Evolutionary conservation across 345 rosid genomes (phyloP).

Genomic region (Hirschfeldia incana): DNA sequence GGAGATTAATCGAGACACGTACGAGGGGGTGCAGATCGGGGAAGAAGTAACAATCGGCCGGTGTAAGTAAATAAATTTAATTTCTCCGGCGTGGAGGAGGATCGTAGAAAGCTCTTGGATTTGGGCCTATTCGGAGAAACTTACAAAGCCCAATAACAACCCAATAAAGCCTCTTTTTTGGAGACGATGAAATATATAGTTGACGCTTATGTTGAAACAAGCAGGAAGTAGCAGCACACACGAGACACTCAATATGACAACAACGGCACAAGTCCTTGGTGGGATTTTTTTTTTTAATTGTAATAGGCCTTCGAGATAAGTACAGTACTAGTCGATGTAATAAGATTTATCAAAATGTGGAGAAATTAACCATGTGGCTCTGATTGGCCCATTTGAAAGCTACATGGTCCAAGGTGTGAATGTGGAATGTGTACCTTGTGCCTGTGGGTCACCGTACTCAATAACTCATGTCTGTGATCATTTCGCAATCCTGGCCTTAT

Average conservation of each 20-base stretch:
- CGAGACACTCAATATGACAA: not conserved
- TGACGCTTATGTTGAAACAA: no score
- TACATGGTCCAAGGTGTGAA: slow-evolving; percentile 21
- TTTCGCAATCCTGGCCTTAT: slow-evolving; percentile 30
- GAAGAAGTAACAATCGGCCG: slow-evolving; percentile 28
- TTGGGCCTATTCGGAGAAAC: slow-evolving; percentile 18
- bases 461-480: slow-evolving; percentile 15
- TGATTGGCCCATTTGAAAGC: not conserved
- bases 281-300: not conserved
- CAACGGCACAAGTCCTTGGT: no score
- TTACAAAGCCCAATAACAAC: slow-evolving; percentile 21
- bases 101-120: not conserved
- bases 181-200: no score
- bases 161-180: not conserved
- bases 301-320: not conserved
- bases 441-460: slow-evolving; percentile 33
- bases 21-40: slow-evolving; percentile 3
- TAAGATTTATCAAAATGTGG: not conserved
- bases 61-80: not conserved
- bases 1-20: not conserved
- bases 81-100: slow-evolving; percentile 29
- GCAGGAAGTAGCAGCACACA: not conserved
- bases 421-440: slow-evolving; percentile 33
- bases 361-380: not conserved
- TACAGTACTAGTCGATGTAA: not conserved